Evolutionary conservation across 306 rosid species (phyloP).

Genomic region (Castanea sativa): DNA sequence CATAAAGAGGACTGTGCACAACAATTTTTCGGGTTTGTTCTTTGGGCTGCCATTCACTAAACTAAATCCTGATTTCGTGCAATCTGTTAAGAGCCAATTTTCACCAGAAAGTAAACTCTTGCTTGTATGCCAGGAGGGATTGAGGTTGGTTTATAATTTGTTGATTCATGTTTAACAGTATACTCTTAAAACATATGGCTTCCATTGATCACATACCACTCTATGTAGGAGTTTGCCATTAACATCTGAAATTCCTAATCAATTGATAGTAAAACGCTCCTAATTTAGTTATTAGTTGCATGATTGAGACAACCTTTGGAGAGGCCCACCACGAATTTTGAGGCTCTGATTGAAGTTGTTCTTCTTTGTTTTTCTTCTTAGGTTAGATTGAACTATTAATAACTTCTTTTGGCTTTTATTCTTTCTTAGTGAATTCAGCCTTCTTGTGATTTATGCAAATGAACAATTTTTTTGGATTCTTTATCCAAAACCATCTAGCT

Average conservation of each 20-base stretch:
- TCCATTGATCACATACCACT: not conserved
- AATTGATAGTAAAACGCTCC: not conserved
- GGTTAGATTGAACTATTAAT: not conserved
- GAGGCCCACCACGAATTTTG: not conserved
- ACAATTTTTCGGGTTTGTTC: constrained; percentile 89
- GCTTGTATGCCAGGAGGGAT: constrained; percentile 92
- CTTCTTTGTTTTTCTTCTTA: not conserved
- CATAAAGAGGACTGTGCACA: constrained; percentile 80
- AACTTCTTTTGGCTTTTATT: not conserved
- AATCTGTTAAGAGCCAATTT: constrained; percentile 67
- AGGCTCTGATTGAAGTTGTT: not conserved
- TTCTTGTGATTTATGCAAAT: not conserved
- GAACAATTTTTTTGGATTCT: not conserved
- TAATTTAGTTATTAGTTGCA: not conserved
- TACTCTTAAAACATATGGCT: not conserved
- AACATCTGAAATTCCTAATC: not conserved
- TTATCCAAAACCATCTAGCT: not conserved
- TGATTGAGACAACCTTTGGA: not conserved
- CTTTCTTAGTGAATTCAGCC: not conserved
- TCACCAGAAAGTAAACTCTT: constrained; percentile 64
- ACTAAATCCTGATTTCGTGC: constrained; percentile 73
- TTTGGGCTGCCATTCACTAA: constrained; percentile 82
- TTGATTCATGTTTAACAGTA: not conserved
- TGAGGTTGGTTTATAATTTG: constrained; percentile 57
- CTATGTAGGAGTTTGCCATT: not conserved